A percentile compares a stretch with the other conserved stretches of the same genome.
phyloP scores from a whole-genome alignment of 148 eudicot genomes.

The Diospyros lotus region DNA sequence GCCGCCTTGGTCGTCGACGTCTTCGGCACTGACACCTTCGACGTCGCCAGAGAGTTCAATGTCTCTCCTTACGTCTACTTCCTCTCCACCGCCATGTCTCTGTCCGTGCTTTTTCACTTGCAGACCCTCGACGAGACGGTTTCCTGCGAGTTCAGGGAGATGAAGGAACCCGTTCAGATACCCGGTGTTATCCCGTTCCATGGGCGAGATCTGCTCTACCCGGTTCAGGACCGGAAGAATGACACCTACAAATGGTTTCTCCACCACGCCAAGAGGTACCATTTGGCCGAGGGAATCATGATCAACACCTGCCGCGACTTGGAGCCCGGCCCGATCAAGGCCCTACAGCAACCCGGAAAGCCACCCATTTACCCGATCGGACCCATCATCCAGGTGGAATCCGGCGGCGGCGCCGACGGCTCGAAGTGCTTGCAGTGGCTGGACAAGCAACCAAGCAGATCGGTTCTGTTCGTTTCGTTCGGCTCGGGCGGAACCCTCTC shows the following conservation, averaged over 20 bases:
- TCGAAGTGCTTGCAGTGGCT: conserved; percentile 15
- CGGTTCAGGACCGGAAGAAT: conserved; percentile 36
- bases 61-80: conserved; percentile 33
- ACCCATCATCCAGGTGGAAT: no score
- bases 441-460: conserved; percentile 9
- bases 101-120: conserved; percentile 29
- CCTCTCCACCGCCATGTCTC: conserved; percentile 35
- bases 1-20: conserved; percentile 34
- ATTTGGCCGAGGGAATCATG: conserved; percentile 47
- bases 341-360: conserved; percentile 19
- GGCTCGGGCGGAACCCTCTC: conserved; percentile 14
- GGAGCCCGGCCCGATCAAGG: conserved; percentile 31
- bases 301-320: conserved; percentile 34
- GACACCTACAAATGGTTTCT: conserved; percentile 48
- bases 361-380: conserved; percentile 55
- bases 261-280: conserved; percentile 35
- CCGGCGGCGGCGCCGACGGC: neutral
- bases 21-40: conserved; percentile 46
- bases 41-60: conserved; percentile 29
- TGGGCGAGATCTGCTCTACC: conserved; percentile 37
- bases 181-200: conserved; percentile 45
- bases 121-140: conserved; percentile 32
- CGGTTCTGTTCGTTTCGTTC: conserved; percentile 15
- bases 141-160: conserved; percentile 32
- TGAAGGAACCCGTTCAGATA: conserved; percentile 30